Evolutionary conservation across 345 rosid species (phyloP).

Genomic region (Raphanus raphanistrum): DNA sequence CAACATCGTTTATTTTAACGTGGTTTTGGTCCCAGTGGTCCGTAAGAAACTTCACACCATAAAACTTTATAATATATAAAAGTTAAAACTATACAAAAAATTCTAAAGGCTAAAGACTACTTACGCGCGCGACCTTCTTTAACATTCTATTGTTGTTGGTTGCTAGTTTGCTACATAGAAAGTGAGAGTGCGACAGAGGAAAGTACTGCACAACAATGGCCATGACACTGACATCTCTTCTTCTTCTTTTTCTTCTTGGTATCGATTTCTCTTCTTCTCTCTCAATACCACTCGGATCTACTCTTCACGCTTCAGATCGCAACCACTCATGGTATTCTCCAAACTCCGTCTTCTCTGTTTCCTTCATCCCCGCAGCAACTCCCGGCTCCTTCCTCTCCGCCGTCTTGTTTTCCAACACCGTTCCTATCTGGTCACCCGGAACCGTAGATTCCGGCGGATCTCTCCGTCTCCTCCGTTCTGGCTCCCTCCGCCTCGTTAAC

Average conservation of each 20-base stretch:
- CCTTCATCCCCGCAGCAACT: conserved; percentile 44
- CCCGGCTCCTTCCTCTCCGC: conserved; percentile 41
- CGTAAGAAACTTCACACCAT: neutral
- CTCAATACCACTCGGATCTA: conserved; percentile 43
- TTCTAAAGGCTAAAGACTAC: neutral
- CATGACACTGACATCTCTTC: neutral
- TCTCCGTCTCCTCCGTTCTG: conserved; percentile 49
- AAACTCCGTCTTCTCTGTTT: conserved; percentile 41
- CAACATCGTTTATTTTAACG: neutral
- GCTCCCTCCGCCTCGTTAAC: conserved; percentile 57
- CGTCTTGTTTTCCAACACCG: conserved; percentile 48
- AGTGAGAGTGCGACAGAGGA: neutral
- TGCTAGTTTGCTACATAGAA: neutral
- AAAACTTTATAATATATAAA: neutral
- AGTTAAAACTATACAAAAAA: neutral
- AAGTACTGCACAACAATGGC: neutral
- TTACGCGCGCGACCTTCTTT: neutral
- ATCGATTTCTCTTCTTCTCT: conserved; percentile 17
- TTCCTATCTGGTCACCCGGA: conserved; percentile 54
- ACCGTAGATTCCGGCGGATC: conserved; percentile 51
- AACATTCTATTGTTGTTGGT: neutral
- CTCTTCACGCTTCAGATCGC: conserved; percentile 46
- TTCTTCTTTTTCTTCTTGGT: neutral
- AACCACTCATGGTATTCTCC: conserved; percentile 49
- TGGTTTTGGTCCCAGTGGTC: neutral